Conservation (phyloP, 768 basidiomycete species). For the Artomyces pyxidatus region DNA sequence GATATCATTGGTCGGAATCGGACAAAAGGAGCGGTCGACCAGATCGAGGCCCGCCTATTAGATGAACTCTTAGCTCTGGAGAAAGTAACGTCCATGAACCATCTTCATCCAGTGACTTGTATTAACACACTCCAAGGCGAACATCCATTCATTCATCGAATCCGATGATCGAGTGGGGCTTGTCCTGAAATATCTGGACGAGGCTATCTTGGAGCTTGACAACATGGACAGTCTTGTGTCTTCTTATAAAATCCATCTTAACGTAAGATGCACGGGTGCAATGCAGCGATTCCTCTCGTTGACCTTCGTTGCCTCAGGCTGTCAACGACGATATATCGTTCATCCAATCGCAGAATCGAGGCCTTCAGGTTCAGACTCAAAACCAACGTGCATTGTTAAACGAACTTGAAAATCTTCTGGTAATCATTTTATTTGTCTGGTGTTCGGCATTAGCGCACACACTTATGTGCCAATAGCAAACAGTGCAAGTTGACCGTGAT, state of each 20-base stretch:
- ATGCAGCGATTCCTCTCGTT: slow-evolving; percentile 6
- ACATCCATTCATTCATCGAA: slow-evolving; percentile 95
- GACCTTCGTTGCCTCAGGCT: slow-evolving; percentile 41
- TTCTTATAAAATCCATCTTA: slow-evolving; percentile 93
- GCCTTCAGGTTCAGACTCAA: slow-evolving; percentile 94
- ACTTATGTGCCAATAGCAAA: slow-evolving; percentile 49
- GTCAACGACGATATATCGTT: slow-evolving; percentile 92
- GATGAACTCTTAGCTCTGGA: slow-evolving; percentile 92
- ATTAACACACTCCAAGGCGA: slow-evolving; percentile 49
- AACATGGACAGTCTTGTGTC: slow-evolving; percentile 83
- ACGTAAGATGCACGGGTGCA: slow-evolving; percentile 43
- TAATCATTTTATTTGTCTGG: slow-evolving; percentile 19
- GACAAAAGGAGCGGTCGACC: slow-evolving; percentile 70
- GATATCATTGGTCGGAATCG: slow-evolving; percentile 61
- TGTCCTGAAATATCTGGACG: slow-evolving; percentile 85
- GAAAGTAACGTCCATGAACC: slow-evolving; percentile 59
- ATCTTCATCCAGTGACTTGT: background rate
- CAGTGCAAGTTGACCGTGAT: slow-evolving; percentile 83
- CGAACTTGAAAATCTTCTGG: slow-evolving; percentile 85
- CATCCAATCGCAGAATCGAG: slow-evolving; percentile 95
- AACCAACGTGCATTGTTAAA: slow-evolving; percentile 81
- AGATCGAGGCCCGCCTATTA: slow-evolving; percentile 82
- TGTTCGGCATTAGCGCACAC: background rate
- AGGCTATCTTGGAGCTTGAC: slow-evolving; percentile 82
- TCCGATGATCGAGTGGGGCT: slow-evolving; percentile 84